Percentiles rank a stretch among this genome's conserved stretches.
Conservation (phyloP, 78 protist genomes). For the Tieghemostelium lacteum region DNA sequence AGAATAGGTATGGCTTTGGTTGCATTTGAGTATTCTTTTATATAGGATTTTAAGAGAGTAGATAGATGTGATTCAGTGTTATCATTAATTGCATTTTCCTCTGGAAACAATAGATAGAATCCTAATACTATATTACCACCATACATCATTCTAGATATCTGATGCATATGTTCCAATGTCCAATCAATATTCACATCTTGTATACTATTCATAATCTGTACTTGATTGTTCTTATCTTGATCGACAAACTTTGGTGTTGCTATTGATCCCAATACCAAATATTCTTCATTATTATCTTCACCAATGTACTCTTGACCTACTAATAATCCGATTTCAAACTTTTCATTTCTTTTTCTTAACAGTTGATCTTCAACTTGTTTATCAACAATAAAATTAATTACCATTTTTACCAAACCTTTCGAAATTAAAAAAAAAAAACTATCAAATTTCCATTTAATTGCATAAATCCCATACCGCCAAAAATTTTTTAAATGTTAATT, state of each 20-base stretch:
- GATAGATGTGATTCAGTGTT: neutral
- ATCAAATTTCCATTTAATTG: too few relatives aligned
- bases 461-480: too few relatives aligned
- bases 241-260: neutral
- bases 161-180: slow-evolving; percentile 23
- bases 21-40: neutral
- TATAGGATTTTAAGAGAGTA: neutral
- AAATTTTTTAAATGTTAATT: too few relatives aligned
- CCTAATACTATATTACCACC: slow-evolving; percentile 32
- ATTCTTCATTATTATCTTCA: neutral
- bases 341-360: neutral
- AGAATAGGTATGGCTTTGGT: neutral
- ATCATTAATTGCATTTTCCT: neutral
- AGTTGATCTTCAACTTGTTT: neutral
- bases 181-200: slow-evolving; percentile 12
- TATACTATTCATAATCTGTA: neutral
- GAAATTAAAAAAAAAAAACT: neutral
- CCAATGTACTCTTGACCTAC: slow-evolving; percentile 2
- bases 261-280: neutral
- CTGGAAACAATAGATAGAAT: neutral
- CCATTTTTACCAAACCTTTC: too few relatives aligned
- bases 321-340: slow-evolving; percentile 15
- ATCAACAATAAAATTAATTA: neutral
- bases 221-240: neutral
- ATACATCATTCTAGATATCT: slow-evolving; percentile 28